Evolutionary conservation across 129 eudicot genomes (phyloP).

Genomic region (Solidago caesia): DNA sequence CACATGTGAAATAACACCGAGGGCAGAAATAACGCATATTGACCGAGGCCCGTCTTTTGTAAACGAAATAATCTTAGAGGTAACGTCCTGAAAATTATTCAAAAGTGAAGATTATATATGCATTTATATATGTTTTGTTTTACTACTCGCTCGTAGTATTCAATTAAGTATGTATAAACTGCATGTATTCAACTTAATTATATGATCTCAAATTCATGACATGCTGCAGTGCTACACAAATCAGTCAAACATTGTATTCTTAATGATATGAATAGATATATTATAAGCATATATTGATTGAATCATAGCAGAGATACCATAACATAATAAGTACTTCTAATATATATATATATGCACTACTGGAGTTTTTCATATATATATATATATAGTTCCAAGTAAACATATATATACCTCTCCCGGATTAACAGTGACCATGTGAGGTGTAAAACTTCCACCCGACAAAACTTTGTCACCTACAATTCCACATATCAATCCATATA

Average conservation of each 20-base stretch:
- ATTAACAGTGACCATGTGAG: slow-evolving; percentile 69
- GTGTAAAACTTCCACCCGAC: slow-evolving; percentile 69
- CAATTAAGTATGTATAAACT: neutral
- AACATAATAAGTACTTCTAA: no score
- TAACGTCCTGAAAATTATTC: slow-evolving; percentile 54
- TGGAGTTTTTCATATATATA: neutral
- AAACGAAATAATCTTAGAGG: slow-evolving; percentile 56
- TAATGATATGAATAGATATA: no score
- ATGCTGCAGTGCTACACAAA: neutral
- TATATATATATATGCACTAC: no score
- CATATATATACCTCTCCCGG: slow-evolving; percentile 65
- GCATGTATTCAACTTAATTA: neutral
- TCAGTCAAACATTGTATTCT: no score
- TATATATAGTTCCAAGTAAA: neutral
- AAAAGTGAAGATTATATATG: slow-evolving; percentile 7
- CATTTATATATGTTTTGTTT: neutral
- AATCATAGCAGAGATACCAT: no score
- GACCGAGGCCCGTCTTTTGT: slow-evolving; percentile 77
- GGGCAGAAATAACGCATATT: slow-evolving; percentile 65
- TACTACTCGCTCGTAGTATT: neutral
- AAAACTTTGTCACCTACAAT: slow-evolving; percentile 50
- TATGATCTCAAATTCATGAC: neutral
- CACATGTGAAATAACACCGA: slow-evolving; percentile 67
- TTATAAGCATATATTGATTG: no score
- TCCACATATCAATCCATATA: neutral